Evolutionary conservation across 768 basidiomycete genomes (phyloP).

Genomic region (Galerina sulciceps): DNA sequence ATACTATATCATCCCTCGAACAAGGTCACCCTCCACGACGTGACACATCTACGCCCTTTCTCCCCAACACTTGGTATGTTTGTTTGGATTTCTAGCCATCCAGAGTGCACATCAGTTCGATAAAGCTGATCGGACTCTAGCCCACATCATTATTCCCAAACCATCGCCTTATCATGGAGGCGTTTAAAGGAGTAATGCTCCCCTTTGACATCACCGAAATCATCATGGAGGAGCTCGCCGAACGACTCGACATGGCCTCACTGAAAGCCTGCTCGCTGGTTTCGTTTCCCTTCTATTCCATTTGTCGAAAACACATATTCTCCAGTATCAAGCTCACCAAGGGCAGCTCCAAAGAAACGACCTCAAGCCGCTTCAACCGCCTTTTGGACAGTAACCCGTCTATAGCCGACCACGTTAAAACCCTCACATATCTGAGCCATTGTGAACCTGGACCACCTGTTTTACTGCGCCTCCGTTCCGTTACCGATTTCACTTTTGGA

Average conservation of each 20-base stretch:
- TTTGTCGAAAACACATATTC: slow-evolving; percentile 20
- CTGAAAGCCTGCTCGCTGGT: slow-evolving; percentile 12
- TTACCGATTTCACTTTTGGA: slow-evolving; percentile 8
- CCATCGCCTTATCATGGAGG: neutral
- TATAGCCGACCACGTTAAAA: slow-evolving; percentile 10
- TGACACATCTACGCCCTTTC: too few species aligned
- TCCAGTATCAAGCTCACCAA: slow-evolving; percentile 4
- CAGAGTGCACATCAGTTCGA: too few species aligned
- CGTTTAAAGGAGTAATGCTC: neutral
- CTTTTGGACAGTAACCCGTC: slow-evolving; percentile 10
- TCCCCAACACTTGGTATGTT: too few species aligned
- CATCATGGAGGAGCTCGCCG: slow-evolving; percentile 14
- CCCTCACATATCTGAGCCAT: slow-evolving; percentile 1
- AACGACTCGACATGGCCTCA: slow-evolving; percentile 4
- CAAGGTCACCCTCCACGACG: too few species aligned
- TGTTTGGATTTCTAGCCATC: too few species aligned
- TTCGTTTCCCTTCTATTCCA: slow-evolving; percentile 5
- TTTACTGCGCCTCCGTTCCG: slow-evolving; percentile 8
- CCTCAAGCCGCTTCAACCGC: slow-evolving; percentile 5
- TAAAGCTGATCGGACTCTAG: too few species aligned
- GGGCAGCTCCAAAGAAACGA: neutral
- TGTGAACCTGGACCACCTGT: slow-evolving; percentile 6
- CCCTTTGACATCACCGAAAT: slow-evolving; percentile 16
- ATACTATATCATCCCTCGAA: too few species aligned
- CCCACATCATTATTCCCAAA: neutral